A percentile compares a stretch with the other conserved stretches of the same genome.
Conservation (phyloP, 345 rosid genomes). For the Rhizophora mangle region DNA sequence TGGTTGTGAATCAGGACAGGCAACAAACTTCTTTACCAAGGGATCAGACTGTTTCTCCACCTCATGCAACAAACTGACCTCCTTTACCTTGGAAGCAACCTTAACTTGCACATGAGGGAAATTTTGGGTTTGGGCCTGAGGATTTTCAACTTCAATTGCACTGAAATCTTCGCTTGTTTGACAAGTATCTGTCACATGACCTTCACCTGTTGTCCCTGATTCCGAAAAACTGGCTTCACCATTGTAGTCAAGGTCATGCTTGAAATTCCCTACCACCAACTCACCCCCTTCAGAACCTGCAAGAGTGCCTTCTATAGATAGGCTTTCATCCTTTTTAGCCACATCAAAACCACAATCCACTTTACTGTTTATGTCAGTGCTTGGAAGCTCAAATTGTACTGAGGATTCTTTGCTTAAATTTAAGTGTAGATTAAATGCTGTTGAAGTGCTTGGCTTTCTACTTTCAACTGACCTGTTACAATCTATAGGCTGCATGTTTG, state of each 20-base stretch:
- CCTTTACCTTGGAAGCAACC: conserved; percentile 28
- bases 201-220: not conserved
- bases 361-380: conserved; percentile 9
- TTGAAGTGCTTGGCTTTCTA: conserved; percentile 13
- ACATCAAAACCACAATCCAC: conserved; percentile 19
- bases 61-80: conserved; percentile 17
- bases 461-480: conserved; percentile 23
- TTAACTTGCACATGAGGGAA: conserved; percentile 25
- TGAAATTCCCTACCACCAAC: conserved; percentile 13
- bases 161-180: conserved; percentile 13
- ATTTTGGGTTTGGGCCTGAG: conserved; percentile 17
- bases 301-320: conserved; percentile 20
- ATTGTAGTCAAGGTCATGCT: conserved; percentile 26
- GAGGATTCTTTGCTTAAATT: conserved; percentile 21
- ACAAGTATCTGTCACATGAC: conserved; percentile 12
- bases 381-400: conserved; percentile 24
- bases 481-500: conserved; percentile 21
- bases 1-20: conserved; percentile 18
- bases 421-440: conserved; percentile 15
- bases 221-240: conserved; percentile 26
- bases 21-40: not conserved
- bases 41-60: conserved; percentile 14
- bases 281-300: conserved; percentile 12
- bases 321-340: conserved; percentile 18
- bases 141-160: conserved; percentile 32